A percentile compares a stretch with the other conserved stretches of the same genome.
phyloP scores from a whole-genome alignment of 73 alveolate genomes.

The Effrenium voratum region DNA sequence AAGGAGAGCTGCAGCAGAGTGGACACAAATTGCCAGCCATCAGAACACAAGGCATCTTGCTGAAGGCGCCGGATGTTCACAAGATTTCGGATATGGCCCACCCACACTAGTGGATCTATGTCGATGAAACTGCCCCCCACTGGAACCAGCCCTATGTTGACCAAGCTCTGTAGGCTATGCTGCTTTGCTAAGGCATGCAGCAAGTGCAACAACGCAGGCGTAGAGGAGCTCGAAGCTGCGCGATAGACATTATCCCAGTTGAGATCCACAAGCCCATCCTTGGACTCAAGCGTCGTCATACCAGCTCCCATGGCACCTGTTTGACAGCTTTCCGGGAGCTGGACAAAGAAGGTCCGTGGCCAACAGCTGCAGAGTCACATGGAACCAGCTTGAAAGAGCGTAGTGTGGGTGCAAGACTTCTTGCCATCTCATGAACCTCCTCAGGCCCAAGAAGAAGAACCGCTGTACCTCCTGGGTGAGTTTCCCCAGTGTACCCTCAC shows the following conservation, averaged over 20 bases:
- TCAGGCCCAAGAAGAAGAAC: too few species aligned
- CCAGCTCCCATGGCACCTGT: neutral
- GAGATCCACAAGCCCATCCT: neutral
- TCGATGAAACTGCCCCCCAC: neutral
- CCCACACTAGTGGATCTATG: constrained; percentile 17
- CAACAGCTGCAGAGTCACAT: too few species aligned
- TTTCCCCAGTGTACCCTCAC: too few species aligned
- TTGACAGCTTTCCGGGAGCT: too few species aligned
- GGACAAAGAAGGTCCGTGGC: too few species aligned
- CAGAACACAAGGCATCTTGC: neutral
- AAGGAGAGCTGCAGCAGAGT: neutral
- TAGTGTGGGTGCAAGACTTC: too few species aligned
- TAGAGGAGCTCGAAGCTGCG: neutral
- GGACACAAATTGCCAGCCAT: neutral
- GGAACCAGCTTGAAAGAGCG: too few species aligned
- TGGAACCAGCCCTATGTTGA: constrained; percentile 4
- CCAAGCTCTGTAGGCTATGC: neutral
- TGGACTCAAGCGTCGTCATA: neutral
- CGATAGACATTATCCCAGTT: neutral
- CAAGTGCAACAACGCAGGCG: neutral
- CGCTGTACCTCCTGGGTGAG: too few species aligned
- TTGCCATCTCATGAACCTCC: too few species aligned
- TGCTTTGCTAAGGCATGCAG: neutral
- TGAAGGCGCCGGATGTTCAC: neutral
- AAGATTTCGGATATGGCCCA: neutral